A percentile compares a stretch with the other conserved stretches of the same genome.
Conservation (phyloP, 495 filamentous ascomycete genomes). For the Aspergillus sclerotioniger region DNA sequence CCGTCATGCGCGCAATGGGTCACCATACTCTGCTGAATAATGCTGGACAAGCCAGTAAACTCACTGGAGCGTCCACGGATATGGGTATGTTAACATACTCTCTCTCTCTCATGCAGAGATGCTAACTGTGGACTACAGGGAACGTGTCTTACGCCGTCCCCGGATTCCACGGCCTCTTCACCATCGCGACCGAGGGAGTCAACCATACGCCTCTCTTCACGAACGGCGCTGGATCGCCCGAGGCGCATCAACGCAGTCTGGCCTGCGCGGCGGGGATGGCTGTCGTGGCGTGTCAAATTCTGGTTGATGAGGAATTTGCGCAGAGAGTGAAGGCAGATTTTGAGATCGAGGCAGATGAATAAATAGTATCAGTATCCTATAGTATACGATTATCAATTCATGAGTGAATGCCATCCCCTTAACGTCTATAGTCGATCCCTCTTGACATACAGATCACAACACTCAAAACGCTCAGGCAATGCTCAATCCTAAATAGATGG, state of each 20-base stretch:
- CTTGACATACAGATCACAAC: too few species aligned
- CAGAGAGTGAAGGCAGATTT: conserved; percentile 31
- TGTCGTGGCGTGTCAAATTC: conserved; percentile 45
- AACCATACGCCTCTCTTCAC: conserved; percentile 58
- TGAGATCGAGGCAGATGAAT: conserved; percentile 5
- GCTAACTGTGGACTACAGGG: conserved; percentile 34
- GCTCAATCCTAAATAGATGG: too few species aligned
- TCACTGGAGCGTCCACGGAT: conserved; percentile 36
- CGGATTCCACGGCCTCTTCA: conserved; percentile 57
- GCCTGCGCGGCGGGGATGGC: conserved; percentile 58
- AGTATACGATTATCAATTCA: not conserved
- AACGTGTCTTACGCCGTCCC: conserved; percentile 58
- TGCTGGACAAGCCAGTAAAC: conserved; percentile 29
- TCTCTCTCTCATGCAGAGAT: not conserved
- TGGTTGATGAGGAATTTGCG: conserved; percentile 43
- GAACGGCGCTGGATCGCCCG: conserved; percentile 47
- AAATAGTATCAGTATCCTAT: not conserved
- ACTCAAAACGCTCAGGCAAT: too few species aligned
- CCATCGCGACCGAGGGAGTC: conserved; percentile 45
- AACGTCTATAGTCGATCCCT: too few species aligned
- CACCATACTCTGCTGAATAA: conserved; percentile 42
- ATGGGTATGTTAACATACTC: conserved; percentile 43
- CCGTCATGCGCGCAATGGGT: conserved; percentile 46
- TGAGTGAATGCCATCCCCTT: not conserved
- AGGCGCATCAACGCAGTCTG: conserved; percentile 44